Conservation (phyloP, 148 eudicot species). For the Rhododendron griersonianum region DNA sequence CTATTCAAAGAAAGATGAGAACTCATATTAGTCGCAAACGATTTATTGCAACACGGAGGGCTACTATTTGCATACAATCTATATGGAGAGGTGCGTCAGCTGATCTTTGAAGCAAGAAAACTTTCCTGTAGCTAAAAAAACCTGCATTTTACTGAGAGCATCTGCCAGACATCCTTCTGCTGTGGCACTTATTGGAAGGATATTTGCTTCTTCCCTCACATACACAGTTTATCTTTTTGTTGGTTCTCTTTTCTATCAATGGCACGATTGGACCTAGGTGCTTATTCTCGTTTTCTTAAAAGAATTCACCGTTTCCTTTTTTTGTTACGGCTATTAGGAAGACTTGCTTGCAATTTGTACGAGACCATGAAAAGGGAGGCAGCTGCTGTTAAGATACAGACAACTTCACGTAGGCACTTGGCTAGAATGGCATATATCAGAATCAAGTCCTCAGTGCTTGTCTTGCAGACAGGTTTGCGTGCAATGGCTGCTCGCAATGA, state of each 20-base stretch:
- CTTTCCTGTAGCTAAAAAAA: conserved; percentile 3
- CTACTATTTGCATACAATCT: conserved; percentile 61
- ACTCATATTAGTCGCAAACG: conserved; percentile 55
- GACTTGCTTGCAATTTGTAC: conserved; percentile 57
- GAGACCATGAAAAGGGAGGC: conserved; percentile 60
- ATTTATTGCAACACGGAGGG: conserved; percentile 50
- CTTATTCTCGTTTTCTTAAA: not conserved
- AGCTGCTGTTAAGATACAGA: conserved; percentile 74
- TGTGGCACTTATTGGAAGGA: not conserved
- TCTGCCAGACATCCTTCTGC: not conserved
- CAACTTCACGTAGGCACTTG: conserved; percentile 56
- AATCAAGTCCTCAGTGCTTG: conserved; percentile 43
- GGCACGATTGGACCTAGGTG: not conserved
- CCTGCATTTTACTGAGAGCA: not conserved
- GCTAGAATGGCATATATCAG: conserved; percentile 48
- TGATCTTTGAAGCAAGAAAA: conserved; percentile 15
- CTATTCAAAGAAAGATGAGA: conserved; percentile 66
- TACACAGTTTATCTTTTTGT: not conserved
- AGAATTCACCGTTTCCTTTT: conserved; percentile 3
- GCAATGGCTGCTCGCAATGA: conserved; percentile 65
- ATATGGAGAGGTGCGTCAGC: conserved; percentile 58
- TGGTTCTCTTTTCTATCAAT: not conserved
- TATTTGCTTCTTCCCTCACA: not conserved
- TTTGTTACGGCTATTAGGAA: conserved; percentile 39
- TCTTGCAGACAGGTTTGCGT: conserved; percentile 66